Percentiles rank a stretch among this genome's conserved stretches.
These are phyloP conservation scores for Bothriochloa decipiens DNA, from an alignment of 176 grass and related monocot genomes.

Conservation along the genomic window DNA sequence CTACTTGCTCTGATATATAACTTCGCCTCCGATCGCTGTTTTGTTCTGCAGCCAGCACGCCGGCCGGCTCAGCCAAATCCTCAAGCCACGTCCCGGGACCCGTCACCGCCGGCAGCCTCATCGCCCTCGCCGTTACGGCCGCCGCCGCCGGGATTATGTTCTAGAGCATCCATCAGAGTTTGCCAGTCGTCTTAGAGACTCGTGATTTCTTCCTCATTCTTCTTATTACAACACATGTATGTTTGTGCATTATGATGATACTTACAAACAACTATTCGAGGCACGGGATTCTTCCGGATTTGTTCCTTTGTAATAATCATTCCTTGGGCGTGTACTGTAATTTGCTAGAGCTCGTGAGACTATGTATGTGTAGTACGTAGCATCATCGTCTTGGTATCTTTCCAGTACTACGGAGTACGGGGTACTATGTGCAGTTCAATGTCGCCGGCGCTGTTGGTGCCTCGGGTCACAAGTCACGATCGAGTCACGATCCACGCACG, in stretches of 20 bases:
- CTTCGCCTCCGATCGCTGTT: not conserved
- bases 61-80: conserved; percentile 6
- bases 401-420: not conserved
- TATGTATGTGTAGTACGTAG: not conserved
- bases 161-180: conserved; percentile 1
- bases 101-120: conserved; percentile 9
- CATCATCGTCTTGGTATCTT: not conserved
- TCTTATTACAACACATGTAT: conserved; percentile 38
- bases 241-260: conserved; percentile 17
- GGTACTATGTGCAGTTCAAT: not conserved
- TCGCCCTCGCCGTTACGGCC: not conserved
- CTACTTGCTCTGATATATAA: not conserved
- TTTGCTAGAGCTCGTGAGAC: conserved; percentile 23
- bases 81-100: not conserved
- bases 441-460: not conserved
- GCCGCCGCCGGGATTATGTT: conserved; percentile 11
- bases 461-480: not conserved
- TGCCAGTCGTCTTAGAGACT: not conserved
- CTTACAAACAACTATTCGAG: not conserved
- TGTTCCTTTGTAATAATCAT: conserved; percentile 13
- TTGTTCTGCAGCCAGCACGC: conserved; percentile 34
- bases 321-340: not conserved
- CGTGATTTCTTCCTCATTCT: conserved; percentile 33
- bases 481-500: not conserved
- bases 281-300: conserved; percentile 17